A percentile compares a stretch with the other conserved stretches of the same genome.
These are phyloP conservation scores for Calcarisporium arbuscula DNA, from an alignment of 2,329 filamentous ascomycete species.

Conservation along the genomic window DNA sequence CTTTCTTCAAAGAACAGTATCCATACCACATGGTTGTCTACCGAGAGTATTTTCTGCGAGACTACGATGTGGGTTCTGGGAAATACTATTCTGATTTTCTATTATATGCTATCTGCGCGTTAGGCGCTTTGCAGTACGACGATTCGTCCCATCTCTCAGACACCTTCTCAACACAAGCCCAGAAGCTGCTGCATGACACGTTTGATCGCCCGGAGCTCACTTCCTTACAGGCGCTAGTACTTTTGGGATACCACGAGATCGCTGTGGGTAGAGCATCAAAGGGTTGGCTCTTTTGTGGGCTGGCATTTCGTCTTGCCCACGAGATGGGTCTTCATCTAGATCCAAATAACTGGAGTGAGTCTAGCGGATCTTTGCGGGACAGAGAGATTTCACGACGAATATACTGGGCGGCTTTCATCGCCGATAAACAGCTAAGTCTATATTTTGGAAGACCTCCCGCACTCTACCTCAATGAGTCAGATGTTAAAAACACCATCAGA, in stretches of 20 bases:
- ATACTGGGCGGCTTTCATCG: slow-evolving; percentile 45
- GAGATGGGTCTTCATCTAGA: slow-evolving; percentile 48
- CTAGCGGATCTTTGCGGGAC: slow-evolving; percentile 30
- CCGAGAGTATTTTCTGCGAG: slow-evolving; percentile 42
- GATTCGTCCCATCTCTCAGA: slow-evolving; percentile 32
- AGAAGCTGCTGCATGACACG: slow-evolving; percentile 36
- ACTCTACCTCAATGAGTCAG: slow-evolving; percentile 41
- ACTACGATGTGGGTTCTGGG: slow-evolving; percentile 39
- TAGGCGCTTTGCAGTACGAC: slow-evolving; percentile 40
- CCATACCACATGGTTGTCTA: slow-evolving; percentile 45
- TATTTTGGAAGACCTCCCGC: slow-evolving; percentile 46
- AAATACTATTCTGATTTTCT: slow-evolving; percentile 44
- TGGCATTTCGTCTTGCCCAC: slow-evolving; percentile 44
- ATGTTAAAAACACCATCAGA: slow-evolving; percentile 41
- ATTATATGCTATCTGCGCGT: slow-evolving; percentile 41
- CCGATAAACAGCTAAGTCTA: slow-evolving; percentile 44
- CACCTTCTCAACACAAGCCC: slow-evolving; percentile 37
- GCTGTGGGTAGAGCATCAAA: slow-evolving; percentile 41
- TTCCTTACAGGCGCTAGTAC: slow-evolving; percentile 36
- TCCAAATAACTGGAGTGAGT: slow-evolving; percentile 41
- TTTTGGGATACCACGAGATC: slow-evolving; percentile 41
- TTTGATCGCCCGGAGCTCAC: slow-evolving; percentile 41
- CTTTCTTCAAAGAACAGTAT: slow-evolving; percentile 42
- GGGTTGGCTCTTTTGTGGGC: slow-evolving; percentile 45
- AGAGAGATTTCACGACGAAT: slow-evolving; percentile 41